These are phyloP conservation scores for Paramecium caudatum DNA, from an alignment of 73 alveolate genomes.

Conservation along the genomic window DNA sequence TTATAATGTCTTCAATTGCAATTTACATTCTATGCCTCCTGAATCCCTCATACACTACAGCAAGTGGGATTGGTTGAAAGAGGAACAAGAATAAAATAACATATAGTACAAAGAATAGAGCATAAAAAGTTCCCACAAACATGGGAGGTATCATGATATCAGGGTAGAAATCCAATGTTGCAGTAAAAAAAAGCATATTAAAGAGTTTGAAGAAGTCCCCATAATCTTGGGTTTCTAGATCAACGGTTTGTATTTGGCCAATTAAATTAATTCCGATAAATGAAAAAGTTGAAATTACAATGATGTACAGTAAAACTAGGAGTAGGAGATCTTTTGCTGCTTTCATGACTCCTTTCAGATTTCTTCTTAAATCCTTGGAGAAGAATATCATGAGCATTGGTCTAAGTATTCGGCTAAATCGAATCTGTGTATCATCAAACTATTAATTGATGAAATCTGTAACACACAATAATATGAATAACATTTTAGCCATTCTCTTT, in stretches of 20 bases:
- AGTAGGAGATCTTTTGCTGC: slow-evolving; percentile 63
- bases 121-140: slow-evolving; percentile 43
- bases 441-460: slow-evolving; percentile 13
- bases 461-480: slow-evolving; percentile 5
- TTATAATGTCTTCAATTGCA: slow-evolving; percentile 65
- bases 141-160: slow-evolving; percentile 72
- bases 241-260: slow-evolving; percentile 58
- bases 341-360: slow-evolving; percentile 61
- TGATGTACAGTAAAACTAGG: slow-evolving; percentile 38
- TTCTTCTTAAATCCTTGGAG: slow-evolving; percentile 71
- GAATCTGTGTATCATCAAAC: neutral
- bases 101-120: slow-evolving; percentile 39
- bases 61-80: slow-evolving; percentile 71
- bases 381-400: slow-evolving; percentile 65
- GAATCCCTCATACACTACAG: slow-evolving; percentile 77
- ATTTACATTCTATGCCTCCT: slow-evolving; percentile 65
- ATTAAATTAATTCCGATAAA: slow-evolving; percentile 71
- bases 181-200: slow-evolving; percentile 51
- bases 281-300: slow-evolving; percentile 58
- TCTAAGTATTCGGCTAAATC: slow-evolving; percentile 71
- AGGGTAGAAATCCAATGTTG: slow-evolving; percentile 71
- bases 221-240: slow-evolving; percentile 55
- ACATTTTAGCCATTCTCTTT: slow-evolving; percentile 16
- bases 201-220: slow-evolving; percentile 71
- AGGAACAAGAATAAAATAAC: slow-evolving; percentile 60